Conservation (phyloP, 495 filamentous ascomycete species). For the Neurospora terricola region DNA sequence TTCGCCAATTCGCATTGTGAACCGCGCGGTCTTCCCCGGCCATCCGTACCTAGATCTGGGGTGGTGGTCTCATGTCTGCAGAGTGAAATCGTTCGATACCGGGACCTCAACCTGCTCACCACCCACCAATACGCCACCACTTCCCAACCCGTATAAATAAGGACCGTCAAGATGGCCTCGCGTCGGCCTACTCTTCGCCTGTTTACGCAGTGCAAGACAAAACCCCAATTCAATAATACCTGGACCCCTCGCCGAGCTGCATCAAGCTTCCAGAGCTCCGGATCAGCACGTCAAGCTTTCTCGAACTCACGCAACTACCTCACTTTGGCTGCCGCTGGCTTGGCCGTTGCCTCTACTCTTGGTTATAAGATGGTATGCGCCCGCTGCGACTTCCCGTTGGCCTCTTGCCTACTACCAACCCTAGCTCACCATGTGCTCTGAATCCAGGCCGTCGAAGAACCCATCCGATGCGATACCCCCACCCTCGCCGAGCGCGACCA, state of each 20-base stretch:
- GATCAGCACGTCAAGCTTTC: constrained; percentile 1
- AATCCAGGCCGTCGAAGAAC: constrained; percentile 28
- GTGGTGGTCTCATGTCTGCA: constrained; percentile 24
- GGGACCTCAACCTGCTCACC: neutral
- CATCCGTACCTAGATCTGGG: constrained; percentile 1
- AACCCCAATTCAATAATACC: constrained; percentile 6
- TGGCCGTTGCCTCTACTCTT: constrained; percentile 15
- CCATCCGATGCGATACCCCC: constrained; percentile 29
- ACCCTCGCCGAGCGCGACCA: constrained; percentile 66
- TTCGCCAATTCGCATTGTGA: neutral
- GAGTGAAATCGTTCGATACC: constrained; percentile 15
- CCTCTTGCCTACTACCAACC: neutral
- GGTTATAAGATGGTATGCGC: constrained; percentile 24
- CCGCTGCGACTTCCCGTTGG: neutral
- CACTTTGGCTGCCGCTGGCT: constrained; percentile 15
- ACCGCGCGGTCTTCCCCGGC: constrained; percentile 5
- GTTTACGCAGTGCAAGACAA: constrained; percentile 15
- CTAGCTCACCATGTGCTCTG: neutral
- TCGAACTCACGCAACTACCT: constrained; percentile 9
- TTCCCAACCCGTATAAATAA: neutral
- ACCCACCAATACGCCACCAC: constrained; percentile 1
- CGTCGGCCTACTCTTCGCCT: constrained; percentile 14
- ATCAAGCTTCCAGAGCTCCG: constrained; percentile 9
- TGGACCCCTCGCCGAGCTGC: constrained; percentile 7
- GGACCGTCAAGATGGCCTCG: constrained; percentile 14